Evolutionary conservation across 176 grass and related monocot genomes (phyloP).

Genomic region (Aegilops tauschii): DNA sequence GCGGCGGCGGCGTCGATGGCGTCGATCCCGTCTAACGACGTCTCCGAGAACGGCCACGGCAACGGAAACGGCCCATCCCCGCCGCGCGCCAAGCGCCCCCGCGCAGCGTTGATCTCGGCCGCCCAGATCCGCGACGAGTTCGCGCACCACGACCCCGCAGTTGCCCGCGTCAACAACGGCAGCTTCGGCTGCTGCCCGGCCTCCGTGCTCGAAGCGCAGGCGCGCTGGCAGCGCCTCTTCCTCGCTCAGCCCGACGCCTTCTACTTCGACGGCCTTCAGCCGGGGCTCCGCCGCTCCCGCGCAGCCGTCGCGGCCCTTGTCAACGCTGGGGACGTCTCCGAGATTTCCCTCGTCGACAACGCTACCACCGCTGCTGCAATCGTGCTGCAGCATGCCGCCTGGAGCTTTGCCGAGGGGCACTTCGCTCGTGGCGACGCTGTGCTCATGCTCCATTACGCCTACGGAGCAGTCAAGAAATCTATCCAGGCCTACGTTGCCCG

Average conservation of each 20-base stretch:
- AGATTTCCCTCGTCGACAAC: conserved; percentile 95
- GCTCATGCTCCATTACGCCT: conserved; percentile 96
- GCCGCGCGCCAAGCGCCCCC: conserved; percentile 31
- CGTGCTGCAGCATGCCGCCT: conserved; percentile 79
- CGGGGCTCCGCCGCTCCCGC: conserved; percentile 53
- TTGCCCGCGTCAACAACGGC: conserved; percentile 91
- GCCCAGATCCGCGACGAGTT: conserved; percentile 70
- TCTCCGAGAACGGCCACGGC: conserved; percentile 42
- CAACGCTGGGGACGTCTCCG: conserved; percentile 52
- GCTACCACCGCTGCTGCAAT: conserved; percentile 88
- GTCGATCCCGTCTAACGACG: conserved; percentile 28
- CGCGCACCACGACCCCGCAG: conserved; percentile 62
- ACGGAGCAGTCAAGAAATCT: conserved; percentile 90
- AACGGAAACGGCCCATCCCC: conserved; percentile 31
- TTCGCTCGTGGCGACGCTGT: conserved; percentile 69
- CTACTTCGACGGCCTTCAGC: conserved; percentile 77
- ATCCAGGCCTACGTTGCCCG: conserved; percentile 88
- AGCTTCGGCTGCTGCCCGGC: conserved; percentile 89
- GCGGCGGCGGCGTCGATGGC: conserved; percentile 43
- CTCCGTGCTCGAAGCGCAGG: conserved; percentile 70
- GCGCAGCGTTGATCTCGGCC: conserved; percentile 33
- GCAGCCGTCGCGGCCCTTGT: conserved; percentile 39
- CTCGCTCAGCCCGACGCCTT: conserved; percentile 83
- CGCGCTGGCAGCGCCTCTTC: conserved; percentile 60
- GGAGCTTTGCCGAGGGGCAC: conserved; percentile 72